Evolutionary conservation across 257 asterid genomes (phyloP).

Genomic region (Echium plantagineum): DNA sequence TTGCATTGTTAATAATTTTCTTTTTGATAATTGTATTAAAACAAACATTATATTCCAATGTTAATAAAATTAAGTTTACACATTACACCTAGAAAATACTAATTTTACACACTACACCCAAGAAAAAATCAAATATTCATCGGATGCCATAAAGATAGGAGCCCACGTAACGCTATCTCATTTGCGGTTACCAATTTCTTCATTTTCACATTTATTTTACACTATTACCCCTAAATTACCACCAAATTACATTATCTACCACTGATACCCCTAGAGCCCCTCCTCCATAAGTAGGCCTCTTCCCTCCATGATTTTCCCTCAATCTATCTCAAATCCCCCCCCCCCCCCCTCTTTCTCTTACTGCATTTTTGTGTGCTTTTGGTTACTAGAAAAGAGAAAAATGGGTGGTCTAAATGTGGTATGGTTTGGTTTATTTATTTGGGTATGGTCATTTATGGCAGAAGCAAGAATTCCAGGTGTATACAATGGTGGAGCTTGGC

Average conservation of each 20-base stretch:
- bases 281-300: slow-evolving; percentile 58
- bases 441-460: slow-evolving; percentile 9
- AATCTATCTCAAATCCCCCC: background rate
- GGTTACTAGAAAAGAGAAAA: slow-evolving; percentile 9
- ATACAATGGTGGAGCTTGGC: slow-evolving; percentile 55
- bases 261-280: slow-evolving; percentile 20
- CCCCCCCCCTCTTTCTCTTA: background rate
- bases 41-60: too few species aligned
- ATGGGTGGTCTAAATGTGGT: slow-evolving; percentile 31
- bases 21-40: too few species aligned
- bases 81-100: too few species aligned
- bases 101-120: too few species aligned
- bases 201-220: background rate
- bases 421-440: slow-evolving; percentile 28
- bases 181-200: background rate
- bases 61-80: too few species aligned
- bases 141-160: background rate
- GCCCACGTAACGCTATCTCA: background rate
- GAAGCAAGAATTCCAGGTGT: slow-evolving; percentile 59
- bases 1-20: too few species aligned
- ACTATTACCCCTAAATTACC: background rate
- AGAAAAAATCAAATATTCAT: too few species aligned
- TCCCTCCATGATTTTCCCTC: slow-evolving; percentile 33
- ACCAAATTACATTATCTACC: slow-evolving; percentile 32
- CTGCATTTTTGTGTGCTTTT: too few species aligned